Base-by-base conservation (phyloP, 176 grass and related monocot species). In the Poa pratensis region DNA sequence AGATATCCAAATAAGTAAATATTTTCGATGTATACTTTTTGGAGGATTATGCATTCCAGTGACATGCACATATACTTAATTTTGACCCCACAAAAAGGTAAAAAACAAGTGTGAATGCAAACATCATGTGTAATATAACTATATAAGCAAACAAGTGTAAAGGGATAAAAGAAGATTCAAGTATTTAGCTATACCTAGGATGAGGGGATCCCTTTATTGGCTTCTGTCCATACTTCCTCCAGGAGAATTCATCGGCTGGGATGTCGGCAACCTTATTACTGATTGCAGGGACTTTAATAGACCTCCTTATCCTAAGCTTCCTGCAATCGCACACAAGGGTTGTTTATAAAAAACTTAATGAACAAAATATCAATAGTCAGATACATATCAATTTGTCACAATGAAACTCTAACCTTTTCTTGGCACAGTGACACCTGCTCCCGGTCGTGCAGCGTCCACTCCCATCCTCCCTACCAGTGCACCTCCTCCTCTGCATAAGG, bases 131-230 rank as follows among this genome's bases (percentile, higher is more conserved):
- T 14, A 58, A 12, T 68, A 23, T 39, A 42, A 46, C 14, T 28
- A 18, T 10, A 50, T 23, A 81, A 35, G 19, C 13, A 24, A 14
- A 39, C 46, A 27, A 75, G 40, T 61, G 17, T 69, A 20, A 42
- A 66, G 16, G 3, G 78, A 24, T 63, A 15, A 26, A 83, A 20
- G 19, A 28, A 48, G 9, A 76, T 72, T 51, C n/a, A 77, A 23
- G 78, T 22, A 58, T 83, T 83, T 23, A 40, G 72, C 20, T 78
- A 72, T 92, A 98, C 96, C 96, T 98, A 83, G 96, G 96, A 95
- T 98, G 91, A 8, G 96, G 96, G 68, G 96, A 98, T 69, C 96
- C 96, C 62, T 98, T 98, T n/a, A 98, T 98, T 72, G 96, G 96
- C 69, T 98, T 98, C 89, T 98, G 96, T 15, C 96, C 96, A 61